Percentiles rank a stretch among this genome's conserved stretches.
Evolutionary conservation across 805 yeast genomes (phyloP).

Genomic region (Pichia cabralensis): DNA sequence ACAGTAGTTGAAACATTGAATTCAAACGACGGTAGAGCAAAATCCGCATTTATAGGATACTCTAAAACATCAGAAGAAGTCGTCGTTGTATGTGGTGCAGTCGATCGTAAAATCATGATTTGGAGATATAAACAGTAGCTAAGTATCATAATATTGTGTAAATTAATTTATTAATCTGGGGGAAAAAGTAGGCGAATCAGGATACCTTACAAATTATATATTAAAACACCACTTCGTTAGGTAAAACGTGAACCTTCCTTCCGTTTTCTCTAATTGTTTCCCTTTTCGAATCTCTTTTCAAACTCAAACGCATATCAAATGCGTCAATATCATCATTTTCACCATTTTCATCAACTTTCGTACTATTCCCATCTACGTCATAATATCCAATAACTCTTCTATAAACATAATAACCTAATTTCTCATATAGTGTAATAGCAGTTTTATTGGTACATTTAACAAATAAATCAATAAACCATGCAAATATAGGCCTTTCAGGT

Average conservation of each 20-base stretch:
- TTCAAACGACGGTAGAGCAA: slow-evolving; percentile 39
- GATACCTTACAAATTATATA: neutral
- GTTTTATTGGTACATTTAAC: slow-evolving; percentile 77
- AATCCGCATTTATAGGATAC: slow-evolving; percentile 27
- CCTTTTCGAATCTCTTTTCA: slow-evolving; percentile 43
- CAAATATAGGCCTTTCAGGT: slow-evolving; percentile 53
- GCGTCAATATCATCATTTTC: slow-evolving; percentile 70
- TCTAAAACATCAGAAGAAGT: slow-evolving; percentile 24
- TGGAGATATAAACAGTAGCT: slow-evolving; percentile 27
- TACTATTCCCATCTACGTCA: too few species aligned
- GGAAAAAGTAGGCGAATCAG: too few species aligned
- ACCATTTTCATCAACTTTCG: too few species aligned
- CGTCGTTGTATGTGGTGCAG: slow-evolving; percentile 42
- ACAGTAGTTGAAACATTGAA: slow-evolving; percentile 25
- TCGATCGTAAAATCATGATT: slow-evolving; percentile 27
- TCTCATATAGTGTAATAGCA: slow-evolving; percentile 77
- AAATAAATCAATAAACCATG: slow-evolving; percentile 82
- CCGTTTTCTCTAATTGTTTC: slow-evolving; percentile 56
- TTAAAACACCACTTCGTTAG: slow-evolving; percentile 56
- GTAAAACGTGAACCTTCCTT: slow-evolving; percentile 45
- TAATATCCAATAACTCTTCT: slow-evolving; percentile 88
- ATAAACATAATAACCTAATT: slow-evolving; percentile 74
- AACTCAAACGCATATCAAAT: slow-evolving; percentile 69
- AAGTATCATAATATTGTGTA: too few species aligned
- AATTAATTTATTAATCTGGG: too few species aligned